These are phyloP conservation scores for Hericium erinaceus DNA, from an alignment of 768 basidiomycete genomes.

Conservation along the genomic window DNA sequence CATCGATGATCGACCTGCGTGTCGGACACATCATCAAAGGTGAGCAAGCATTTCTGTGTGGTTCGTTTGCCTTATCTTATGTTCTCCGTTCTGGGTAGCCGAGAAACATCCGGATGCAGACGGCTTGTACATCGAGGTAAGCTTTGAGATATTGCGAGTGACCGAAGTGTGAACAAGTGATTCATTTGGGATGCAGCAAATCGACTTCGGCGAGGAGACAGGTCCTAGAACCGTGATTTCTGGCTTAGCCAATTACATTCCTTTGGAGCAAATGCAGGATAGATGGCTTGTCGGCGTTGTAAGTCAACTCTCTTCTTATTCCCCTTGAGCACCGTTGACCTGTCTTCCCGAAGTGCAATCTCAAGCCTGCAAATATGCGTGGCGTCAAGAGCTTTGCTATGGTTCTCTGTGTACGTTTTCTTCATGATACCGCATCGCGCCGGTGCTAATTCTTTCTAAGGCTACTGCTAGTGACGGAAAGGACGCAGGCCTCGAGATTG, in stretches of 20 bases:
- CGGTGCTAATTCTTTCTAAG: conserved; percentile 27
- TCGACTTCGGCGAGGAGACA: conserved; percentile 90
- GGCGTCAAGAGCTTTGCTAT: conserved; percentile 98
- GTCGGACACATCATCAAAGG: conserved; percentile 90
- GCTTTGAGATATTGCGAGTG: conserved; percentile 5
- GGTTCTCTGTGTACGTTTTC: conserved; percentile 73
- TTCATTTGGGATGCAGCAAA: conserved; percentile 49
- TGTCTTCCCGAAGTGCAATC: conserved; percentile 52
- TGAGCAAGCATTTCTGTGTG: conserved; percentile 26
- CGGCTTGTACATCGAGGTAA: conserved; percentile 88
- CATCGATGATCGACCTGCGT: conserved; percentile 95
- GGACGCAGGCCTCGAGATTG: conserved; percentile 84
- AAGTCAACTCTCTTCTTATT: conserved; percentile 16
- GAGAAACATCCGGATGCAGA: conserved; percentile 97
- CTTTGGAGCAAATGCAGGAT: conserved; percentile 87
- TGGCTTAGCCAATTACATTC: conserved; percentile 92
- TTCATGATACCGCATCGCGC: not conserved
- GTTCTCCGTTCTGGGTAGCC: conserved; percentile 31
- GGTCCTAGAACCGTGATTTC: conserved; percentile 96
- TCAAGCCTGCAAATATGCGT: conserved; percentile 95
- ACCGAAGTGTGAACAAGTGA: not conserved
- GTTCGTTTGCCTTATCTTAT: not conserved
- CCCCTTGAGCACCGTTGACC: not conserved
- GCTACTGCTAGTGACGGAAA: conserved; percentile 87
- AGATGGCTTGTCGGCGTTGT: conserved; percentile 80